Conservation (phyloP, 306 rosid species). For the Gastrolobium bilobum region DNA sequence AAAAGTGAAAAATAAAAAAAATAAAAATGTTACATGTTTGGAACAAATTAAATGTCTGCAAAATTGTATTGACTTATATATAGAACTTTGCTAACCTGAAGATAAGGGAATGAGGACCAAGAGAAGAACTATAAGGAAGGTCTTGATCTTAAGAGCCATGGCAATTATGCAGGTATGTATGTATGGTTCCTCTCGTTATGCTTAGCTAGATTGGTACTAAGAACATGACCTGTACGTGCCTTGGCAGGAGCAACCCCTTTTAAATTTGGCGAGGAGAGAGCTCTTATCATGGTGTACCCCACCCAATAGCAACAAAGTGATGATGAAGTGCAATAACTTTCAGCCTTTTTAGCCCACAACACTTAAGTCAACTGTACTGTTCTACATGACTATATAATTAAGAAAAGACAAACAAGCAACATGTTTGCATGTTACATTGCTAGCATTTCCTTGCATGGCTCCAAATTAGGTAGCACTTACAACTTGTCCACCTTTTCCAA, state of each 20-base stretch:
- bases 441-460: slow-evolving; percentile 72
- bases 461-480: slow-evolving; percentile 50
- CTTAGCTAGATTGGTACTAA: slow-evolving; percentile 29
- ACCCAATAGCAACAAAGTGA: slow-evolving; percentile 66
- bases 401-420: slow-evolving; percentile 37
- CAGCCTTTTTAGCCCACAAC: slow-evolving; percentile 54
- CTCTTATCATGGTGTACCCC: slow-evolving; percentile 61
- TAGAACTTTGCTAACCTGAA: slow-evolving; percentile 61
- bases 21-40: background rate
- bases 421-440: slow-evolving; percentile 60
- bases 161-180: slow-evolving; percentile 31
- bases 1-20: slow-evolving; percentile 3
- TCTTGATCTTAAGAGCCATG: slow-evolving; percentile 65
- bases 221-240: slow-evolving; percentile 37
- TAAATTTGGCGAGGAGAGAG: slow-evolving; percentile 53
- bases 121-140: slow-evolving; percentile 56
- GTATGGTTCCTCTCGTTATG: slow-evolving; percentile 23
- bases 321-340: slow-evolving; percentile 70
- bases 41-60: slow-evolving; percentile 14
- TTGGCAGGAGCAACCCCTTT: slow-evolving; percentile 54
- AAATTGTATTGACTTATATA: background rate
- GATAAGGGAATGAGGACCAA: slow-evolving; percentile 62
- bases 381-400: slow-evolving; percentile 44
- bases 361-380: slow-evolving; percentile 72
- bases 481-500: slow-evolving; percentile 53